Percentiles rank a stretch among this genome's conserved stretches.
Evolutionary conservation across 129 eudicot species (phyloP).

Genomic region (Flaveria linearis): DNA sequence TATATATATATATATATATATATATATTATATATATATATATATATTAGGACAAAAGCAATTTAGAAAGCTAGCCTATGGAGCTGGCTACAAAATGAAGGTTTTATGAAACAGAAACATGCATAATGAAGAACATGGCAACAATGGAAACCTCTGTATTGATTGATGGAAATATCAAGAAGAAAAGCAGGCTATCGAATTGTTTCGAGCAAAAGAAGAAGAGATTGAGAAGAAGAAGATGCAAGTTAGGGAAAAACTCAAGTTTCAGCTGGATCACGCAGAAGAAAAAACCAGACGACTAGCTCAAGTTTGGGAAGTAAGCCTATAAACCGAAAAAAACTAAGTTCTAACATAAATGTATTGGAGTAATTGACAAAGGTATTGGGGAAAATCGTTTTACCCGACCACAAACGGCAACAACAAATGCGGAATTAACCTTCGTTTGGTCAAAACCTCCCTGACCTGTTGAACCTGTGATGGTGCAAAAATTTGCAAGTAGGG

Average conservation of each 20-base stretch:
- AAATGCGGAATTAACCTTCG: too few species aligned
- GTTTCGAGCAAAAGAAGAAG: slow-evolving; percentile 56
- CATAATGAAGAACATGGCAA: slow-evolving; percentile 40
- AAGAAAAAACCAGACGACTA: slow-evolving; percentile 53
- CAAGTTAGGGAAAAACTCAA: slow-evolving; percentile 50
- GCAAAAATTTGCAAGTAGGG: too few species aligned
- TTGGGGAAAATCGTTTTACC: too few species aligned
- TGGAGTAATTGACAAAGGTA: slow-evolving; percentile 9
- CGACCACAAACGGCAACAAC: too few species aligned
- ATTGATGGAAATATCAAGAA: slow-evolving; percentile 37
- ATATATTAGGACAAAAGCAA: slow-evolving; percentile 21
- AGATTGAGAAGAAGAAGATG: slow-evolving; percentile 58
- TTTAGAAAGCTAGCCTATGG: not conserved
- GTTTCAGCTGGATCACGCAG: slow-evolving; percentile 57
- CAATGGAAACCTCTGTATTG: slow-evolving; percentile 36
- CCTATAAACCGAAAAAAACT: not conserved
- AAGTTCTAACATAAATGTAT: slow-evolving; percentile 7
- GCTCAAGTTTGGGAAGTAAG: slow-evolving; percentile 71
- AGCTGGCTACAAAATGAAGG: slow-evolving; percentile 25
- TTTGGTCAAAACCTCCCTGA: too few species aligned
- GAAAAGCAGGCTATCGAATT: slow-evolving; percentile 41
- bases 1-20: too few species aligned
- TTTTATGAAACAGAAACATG: not conserved
- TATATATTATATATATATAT: not conserved
- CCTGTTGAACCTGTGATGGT: too few species aligned